Evolutionary conservation across 495 filamentous ascomycete species (phyloP).

Genomic region (Oleoguttula mirabilis): DNA sequence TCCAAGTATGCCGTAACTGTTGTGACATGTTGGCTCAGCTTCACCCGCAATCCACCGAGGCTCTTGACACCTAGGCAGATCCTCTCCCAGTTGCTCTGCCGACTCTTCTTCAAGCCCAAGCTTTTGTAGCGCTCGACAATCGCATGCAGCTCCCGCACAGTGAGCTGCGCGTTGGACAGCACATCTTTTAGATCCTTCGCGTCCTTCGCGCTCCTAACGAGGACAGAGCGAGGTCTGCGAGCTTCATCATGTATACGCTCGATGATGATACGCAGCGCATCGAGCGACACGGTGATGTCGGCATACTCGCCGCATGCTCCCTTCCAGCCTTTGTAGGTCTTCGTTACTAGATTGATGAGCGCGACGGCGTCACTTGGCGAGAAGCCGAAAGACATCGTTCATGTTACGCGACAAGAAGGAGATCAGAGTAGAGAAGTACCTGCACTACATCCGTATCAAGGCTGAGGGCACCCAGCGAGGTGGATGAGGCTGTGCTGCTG

Average conservation of each 20-base stretch:
- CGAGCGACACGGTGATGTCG: not conserved
- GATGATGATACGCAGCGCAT: not conserved
- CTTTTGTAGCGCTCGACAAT: not conserved
- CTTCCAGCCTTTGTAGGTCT: not conserved
- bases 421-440: too few relatives aligned
- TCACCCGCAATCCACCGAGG: not conserved
- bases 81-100: not conserved
- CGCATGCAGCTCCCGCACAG: not conserved
- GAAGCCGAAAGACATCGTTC: slow-evolving; percentile 1
- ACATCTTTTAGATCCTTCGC: too few relatives aligned
- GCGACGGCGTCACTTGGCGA: not conserved
- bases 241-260: not conserved
- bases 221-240: too few relatives aligned
- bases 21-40: not conserved
- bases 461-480: too few relatives aligned
- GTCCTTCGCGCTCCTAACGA: too few relatives aligned
- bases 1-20: not conserved
- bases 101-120: not conserved
- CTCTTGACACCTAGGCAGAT: not conserved
- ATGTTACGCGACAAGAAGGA: too few relatives aligned
- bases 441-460: too few relatives aligned
- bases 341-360: not conserved
- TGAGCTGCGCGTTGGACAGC: not conserved
- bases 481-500: too few relatives aligned
- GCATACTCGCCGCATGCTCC: not conserved